phyloP scores from a whole-genome alignment of 208 protist species.

The Strigomonas oncopelti region DNA sequence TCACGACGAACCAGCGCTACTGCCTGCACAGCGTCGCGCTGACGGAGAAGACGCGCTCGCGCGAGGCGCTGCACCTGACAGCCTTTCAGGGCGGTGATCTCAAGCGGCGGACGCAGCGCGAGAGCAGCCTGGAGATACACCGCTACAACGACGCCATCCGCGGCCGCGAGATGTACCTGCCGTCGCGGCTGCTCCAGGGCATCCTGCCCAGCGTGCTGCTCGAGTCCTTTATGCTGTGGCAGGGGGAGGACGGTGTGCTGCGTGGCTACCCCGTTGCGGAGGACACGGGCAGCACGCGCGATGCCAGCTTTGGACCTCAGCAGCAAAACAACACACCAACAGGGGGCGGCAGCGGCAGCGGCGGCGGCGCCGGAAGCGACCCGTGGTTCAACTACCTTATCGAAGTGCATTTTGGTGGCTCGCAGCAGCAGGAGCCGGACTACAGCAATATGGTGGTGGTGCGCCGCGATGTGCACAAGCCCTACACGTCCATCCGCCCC shows the following conservation, averaged over 20 bases:
- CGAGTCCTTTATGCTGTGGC: slow-evolving; percentile 81
- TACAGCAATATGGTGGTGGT: not conserved
- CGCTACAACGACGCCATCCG: slow-evolving; percentile 48
- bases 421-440: not conserved
- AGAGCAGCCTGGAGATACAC: slow-evolving; percentile 69
- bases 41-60: slow-evolving; percentile 22
- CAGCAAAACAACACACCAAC: not conserved
- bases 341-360: slow-evolving; percentile 4
- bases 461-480: not conserved
- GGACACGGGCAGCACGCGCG: not conserved
- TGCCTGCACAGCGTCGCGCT: slow-evolving; percentile 67
- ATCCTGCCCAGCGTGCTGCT: slow-evolving; percentile 67
- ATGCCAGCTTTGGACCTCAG: not conserved
- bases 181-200: slow-evolving; percentile 72
- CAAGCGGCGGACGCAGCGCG: slow-evolving; percentile 42
- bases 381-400: slow-evolving; percentile 74
- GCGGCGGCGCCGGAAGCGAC: slow-evolving; percentile 22
- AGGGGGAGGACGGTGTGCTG: slow-evolving; percentile 71
- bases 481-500: slow-evolving; percentile 9
- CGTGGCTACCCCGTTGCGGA: slow-evolving; percentile 55
- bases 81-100: slow-evolving; percentile 69
- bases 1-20: slow-evolving; percentile 63
- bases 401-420: slow-evolving; percentile 26
- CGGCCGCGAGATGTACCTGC: slow-evolving; percentile 68
- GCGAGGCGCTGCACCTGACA: slow-evolving; percentile 28